Conservation (phyloP, 305 asterid genomes). For the Caryopteris hybrid region DNA sequence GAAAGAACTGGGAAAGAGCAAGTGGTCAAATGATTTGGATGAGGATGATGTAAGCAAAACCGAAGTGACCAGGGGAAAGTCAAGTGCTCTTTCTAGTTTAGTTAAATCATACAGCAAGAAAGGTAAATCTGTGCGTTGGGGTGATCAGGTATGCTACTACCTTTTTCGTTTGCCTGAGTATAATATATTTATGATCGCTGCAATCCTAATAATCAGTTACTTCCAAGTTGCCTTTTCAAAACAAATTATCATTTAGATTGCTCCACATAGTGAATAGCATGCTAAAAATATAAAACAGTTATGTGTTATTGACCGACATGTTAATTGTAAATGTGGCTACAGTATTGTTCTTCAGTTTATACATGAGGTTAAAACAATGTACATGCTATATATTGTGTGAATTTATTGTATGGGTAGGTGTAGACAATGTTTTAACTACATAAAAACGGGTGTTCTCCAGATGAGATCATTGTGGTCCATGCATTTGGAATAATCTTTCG, state of each 20-base stretch:
- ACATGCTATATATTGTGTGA: neutral
- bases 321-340: neutral
- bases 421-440: neutral
- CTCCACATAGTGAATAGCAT: neutral
- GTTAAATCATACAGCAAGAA: slow-evolving; percentile 57
- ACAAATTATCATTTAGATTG: neutral
- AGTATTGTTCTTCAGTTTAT: neutral
- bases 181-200: neutral
- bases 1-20: slow-evolving; percentile 84
- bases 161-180: neutral
- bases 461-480: neutral
- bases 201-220: neutral
- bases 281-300: neutral
- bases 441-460: neutral
- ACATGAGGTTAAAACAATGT: neutral
- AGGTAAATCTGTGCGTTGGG: slow-evolving; percentile 97
- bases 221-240: neutral
- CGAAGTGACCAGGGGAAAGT: slow-evolving; percentile 33
- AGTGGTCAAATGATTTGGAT: slow-evolving; percentile 87
- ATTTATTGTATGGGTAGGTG: neutral
- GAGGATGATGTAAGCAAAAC: slow-evolving; percentile 50
- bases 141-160: slow-evolving; percentile 72
- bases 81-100: slow-evolving; percentile 44
- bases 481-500: neutral
- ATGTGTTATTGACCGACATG: neutral